phyloP scores from a whole-genome alignment of 257 asterid species.

The Lantana camara region DNA sequence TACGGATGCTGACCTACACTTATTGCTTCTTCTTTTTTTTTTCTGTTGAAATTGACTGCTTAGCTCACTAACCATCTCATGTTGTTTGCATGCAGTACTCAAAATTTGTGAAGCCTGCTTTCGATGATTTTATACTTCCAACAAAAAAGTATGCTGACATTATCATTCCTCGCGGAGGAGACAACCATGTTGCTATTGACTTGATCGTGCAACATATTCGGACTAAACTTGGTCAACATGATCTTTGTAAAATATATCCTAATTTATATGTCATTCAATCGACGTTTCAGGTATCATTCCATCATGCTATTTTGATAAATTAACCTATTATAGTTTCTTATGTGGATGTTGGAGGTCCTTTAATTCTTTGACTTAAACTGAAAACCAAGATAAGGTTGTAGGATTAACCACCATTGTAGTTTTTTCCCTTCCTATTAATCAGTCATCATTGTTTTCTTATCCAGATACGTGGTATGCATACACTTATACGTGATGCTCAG shows the following conservation, averaged over 20 bases:
- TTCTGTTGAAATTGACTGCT: no score
- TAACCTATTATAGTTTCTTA: no score
- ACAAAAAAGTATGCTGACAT: conserved; percentile 97
- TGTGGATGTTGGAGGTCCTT: no score
- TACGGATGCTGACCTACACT: no score
- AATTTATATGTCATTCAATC: conserved; percentile 92
- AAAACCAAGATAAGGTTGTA: no score
- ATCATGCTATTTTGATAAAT: conserved; percentile 4
- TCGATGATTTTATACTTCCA: conserved; percentile 98
- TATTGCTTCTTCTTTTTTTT: no score
- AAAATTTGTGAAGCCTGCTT: conserved; percentile 97
- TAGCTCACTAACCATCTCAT: conserved; percentile 30
- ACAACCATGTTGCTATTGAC: conserved; percentile 97
- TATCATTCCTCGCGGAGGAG: conserved; percentile 99
- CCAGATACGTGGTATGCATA: conserved; percentile 99
- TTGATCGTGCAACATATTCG: conserved; percentile 97
- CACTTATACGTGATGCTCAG: conserved; percentile 95
- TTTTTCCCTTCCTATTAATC: neutral
- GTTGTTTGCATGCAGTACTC: conserved; percentile 76
- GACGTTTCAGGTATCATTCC: conserved; percentile 84
- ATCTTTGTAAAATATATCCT: conserved; percentile 98
- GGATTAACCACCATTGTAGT: neutral
- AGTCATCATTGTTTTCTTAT: conserved; percentile 32
- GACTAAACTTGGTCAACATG: conserved; percentile 98
- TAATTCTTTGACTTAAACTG: no score